phyloP scores from a whole-genome alignment of 805 yeast species.

The Soucietia sequanensis region DNA sequence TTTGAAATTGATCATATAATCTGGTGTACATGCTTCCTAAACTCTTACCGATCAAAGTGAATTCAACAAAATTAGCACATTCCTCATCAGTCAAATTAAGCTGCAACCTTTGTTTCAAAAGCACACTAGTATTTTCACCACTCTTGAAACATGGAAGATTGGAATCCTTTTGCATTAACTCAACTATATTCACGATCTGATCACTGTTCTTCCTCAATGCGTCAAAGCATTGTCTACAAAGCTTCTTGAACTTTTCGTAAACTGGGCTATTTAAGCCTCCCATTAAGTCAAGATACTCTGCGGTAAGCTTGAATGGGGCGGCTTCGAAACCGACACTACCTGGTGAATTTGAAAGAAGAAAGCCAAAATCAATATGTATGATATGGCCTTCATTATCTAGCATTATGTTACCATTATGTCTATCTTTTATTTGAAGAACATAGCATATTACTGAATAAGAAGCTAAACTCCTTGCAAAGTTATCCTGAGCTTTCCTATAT shows the following conservation, averaged over 20 bases:
- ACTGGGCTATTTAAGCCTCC: slow-evolving; percentile 72
- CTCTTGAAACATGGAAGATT: slow-evolving; percentile 87
- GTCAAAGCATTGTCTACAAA: slow-evolving; percentile 72
- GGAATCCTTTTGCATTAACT: slow-evolving; percentile 91
- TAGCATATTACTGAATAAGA: slow-evolving; percentile 91
- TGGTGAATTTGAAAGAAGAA: slow-evolving; percentile 88
- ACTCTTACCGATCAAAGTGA: slow-evolving; percentile 72
- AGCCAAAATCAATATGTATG: slow-evolving; percentile 94
- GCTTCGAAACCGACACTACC: slow-evolving; percentile 98
- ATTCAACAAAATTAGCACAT: slow-evolving; percentile 76
- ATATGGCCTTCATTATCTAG: slow-evolving; percentile 94
- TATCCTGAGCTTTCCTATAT: slow-evolving; percentile 75
- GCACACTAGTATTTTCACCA: slow-evolving; percentile 79
- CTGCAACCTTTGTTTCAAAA: slow-evolving; percentile 79
- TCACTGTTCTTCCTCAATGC: slow-evolving; percentile 72
- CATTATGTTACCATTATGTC: slow-evolving; percentile 98
- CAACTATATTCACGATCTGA: slow-evolving; percentile 78
- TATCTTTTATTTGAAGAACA: slow-evolving; percentile 86
- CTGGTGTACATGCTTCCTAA: slow-evolving; percentile 87
- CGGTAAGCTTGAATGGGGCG: slow-evolving; percentile 91
- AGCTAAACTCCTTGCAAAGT: slow-evolving; percentile 84
- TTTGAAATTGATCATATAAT: slow-evolving; percentile 91
- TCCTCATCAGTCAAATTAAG: slow-evolving; percentile 70
- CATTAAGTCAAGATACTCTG: slow-evolving; percentile 82
- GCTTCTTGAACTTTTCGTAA: slow-evolving; percentile 56